phyloP scores from a whole-genome alignment of 495 filamentous ascomycete species.

The Xylaria sp. region DNA sequence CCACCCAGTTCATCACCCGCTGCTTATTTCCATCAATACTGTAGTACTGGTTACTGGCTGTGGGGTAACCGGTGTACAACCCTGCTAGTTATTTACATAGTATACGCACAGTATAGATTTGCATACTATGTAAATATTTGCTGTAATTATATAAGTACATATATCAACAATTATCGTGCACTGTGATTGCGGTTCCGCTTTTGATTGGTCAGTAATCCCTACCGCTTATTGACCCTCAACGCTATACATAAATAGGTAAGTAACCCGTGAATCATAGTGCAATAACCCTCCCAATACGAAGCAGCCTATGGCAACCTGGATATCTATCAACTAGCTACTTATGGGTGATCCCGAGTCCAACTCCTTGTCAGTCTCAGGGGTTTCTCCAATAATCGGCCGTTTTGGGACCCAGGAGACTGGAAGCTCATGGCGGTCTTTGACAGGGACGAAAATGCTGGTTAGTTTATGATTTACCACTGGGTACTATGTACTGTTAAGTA shows the following conservation, averaged over 20 bases:
- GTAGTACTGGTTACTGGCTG: not conserved
- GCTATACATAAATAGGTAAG: conserved; percentile 10
- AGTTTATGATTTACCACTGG: conserved; percentile 6
- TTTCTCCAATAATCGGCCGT: conserved; percentile 24
- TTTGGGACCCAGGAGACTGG: conserved; percentile 25
- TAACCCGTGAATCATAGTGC: not conserved
- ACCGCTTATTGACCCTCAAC: not conserved
- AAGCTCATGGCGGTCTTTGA: conserved; percentile 21
- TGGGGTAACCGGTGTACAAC: conserved; percentile 3
- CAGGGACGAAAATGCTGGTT: conserved; percentile 12
- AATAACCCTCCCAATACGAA: conserved; percentile 14
- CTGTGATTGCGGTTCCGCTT: not conserved
- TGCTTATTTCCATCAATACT: not conserved
- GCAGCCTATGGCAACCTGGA: conserved; percentile 3
- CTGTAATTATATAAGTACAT: not conserved
- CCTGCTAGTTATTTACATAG: not conserved
- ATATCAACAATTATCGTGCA: not conserved
- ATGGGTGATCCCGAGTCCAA: conserved; percentile 4
- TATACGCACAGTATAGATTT: not conserved
- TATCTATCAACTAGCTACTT: not conserved
- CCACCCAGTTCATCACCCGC: no score
- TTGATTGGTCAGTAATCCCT: not conserved
- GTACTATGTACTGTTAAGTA: not conserved
- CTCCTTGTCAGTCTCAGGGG: conserved; percentile 23
- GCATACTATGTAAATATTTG: not conserved